Evolutionary conservation across 768 basidiomycete species (phyloP).

Genomic region (Suillus discolor): DNA sequence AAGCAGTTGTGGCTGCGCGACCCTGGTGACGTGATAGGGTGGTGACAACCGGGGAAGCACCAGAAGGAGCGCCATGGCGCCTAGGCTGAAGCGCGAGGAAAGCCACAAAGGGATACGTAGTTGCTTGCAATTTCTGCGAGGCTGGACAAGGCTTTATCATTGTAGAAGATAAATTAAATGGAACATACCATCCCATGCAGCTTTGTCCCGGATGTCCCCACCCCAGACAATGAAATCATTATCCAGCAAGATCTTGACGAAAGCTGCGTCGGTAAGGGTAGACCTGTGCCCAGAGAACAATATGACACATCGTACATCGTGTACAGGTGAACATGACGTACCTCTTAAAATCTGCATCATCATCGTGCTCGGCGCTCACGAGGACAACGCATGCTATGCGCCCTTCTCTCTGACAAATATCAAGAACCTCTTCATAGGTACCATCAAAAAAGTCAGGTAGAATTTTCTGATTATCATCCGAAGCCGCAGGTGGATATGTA

Average conservation of each 20-base stretch:
- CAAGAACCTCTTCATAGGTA: slow-evolving; percentile 79
- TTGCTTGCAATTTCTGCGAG: slow-evolving; percentile 77
- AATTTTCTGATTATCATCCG: slow-evolving; percentile 44
- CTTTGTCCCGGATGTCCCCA: slow-evolving; percentile 82
- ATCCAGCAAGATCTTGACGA: slow-evolving; percentile 69
- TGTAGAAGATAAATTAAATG: slow-evolving; percentile 10
- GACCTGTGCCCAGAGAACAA: slow-evolving; percentile 42
- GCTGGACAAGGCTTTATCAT: slow-evolving; percentile 31
- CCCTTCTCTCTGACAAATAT: slow-evolving; percentile 67
- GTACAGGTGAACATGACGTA: slow-evolving; percentile 30
- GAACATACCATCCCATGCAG: slow-evolving; percentile 72
- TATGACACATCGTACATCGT: neutral
- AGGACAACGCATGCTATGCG: slow-evolving; percentile 81
- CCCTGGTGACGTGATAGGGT: slow-evolving; percentile 89
- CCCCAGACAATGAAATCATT: slow-evolving; percentile 89
- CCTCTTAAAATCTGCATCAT: slow-evolving; percentile 86
- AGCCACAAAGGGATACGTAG: slow-evolving; percentile 91
- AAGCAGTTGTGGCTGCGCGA: slow-evolving; percentile 62
- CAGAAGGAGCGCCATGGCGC: slow-evolving; percentile 40
- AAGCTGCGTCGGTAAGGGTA: slow-evolving; percentile 72
- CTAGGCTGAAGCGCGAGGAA: slow-evolving; percentile 88
- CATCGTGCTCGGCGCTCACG: slow-evolving; percentile 89
- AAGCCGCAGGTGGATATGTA: slow-evolving; percentile 27
- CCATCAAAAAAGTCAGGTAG: slow-evolving; percentile 84
- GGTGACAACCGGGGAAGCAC: slow-evolving; percentile 58